phyloP scores from a whole-genome alignment of 208 protist species.

The Leishmania amazonensis region DNA sequence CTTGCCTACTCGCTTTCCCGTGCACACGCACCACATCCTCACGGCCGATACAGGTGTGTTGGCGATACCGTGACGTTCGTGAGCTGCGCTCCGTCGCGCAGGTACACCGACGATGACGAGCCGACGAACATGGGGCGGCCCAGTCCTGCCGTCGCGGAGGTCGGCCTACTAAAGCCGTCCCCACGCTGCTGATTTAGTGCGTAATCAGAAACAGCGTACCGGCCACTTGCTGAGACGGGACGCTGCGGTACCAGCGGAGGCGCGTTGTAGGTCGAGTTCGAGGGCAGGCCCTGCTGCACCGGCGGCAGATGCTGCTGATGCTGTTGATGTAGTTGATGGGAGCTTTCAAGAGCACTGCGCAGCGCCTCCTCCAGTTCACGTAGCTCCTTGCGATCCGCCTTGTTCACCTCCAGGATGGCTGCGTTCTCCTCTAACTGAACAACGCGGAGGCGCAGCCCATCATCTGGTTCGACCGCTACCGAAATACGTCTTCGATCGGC shows the following conservation, averaged over 20 bases:
- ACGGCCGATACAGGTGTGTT: slow-evolving; percentile 5
- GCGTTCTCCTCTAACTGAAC: slow-evolving; percentile 73
- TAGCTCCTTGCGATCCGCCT: slow-evolving; percentile 79
- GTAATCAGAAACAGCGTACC: slow-evolving; percentile 9
- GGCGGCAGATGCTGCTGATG: slow-evolving; percentile 3
- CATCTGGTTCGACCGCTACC: slow-evolving; percentile 45
- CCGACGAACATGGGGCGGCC: slow-evolving; percentile 74
- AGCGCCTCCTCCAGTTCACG: slow-evolving; percentile 56
- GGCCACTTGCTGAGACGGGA: slow-evolving; percentile 22
- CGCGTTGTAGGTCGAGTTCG: not conserved
- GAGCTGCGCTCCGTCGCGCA: slow-evolving; percentile 38
- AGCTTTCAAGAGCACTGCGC: slow-evolving; percentile 25
- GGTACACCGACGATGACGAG: slow-evolving; percentile 46
- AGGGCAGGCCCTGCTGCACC: not conserved
- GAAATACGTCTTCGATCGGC: slow-evolving; percentile 31
- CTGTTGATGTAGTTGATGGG: not conserved
- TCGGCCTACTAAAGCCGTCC: not conserved
- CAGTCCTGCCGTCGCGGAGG: slow-evolving; percentile 1
- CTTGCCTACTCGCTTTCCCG: not conserved
- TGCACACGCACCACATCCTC: not conserved
- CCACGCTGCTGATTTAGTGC: not conserved
- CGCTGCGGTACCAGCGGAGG: slow-evolving; percentile 32
- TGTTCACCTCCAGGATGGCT: slow-evolving; percentile 73
- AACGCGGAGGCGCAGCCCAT: slow-evolving; percentile 66
- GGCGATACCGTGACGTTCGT: slow-evolving; percentile 67